Conservation (phyloP, 495 filamentous ascomycete genomes). For the Arthonia radiata region DNA sequence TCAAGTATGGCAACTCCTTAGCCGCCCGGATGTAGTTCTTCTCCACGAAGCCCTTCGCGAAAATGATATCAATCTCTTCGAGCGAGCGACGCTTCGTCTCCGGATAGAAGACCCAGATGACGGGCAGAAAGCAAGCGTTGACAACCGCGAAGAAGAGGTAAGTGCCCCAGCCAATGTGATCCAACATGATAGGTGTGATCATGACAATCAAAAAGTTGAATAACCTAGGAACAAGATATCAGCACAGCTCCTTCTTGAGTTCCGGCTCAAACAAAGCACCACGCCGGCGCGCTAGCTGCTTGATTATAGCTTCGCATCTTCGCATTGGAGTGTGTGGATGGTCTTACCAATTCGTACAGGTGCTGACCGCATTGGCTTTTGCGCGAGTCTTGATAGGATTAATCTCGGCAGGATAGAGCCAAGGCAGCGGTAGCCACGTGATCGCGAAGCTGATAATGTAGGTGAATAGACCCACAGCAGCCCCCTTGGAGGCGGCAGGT, state of each 20-base stretch:
- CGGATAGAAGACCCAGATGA: constrained; percentile 58
- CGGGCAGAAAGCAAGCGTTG: constrained; percentile 45
- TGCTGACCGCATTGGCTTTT: constrained; percentile 52
- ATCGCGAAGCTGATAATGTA: constrained; percentile 60
- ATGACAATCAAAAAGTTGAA: constrained; percentile 58
- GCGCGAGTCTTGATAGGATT: constrained; percentile 51
- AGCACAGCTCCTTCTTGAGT: no score
- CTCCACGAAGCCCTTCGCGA: constrained; percentile 52
- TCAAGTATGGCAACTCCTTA: constrained; percentile 40
- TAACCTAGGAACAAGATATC: no score
- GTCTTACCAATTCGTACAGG: constrained; percentile 47
- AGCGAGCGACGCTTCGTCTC: constrained; percentile 45
- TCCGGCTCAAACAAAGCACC: no score
- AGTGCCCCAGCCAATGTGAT: constrained; percentile 43
- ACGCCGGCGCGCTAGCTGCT: no score
- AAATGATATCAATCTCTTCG: constrained; percentile 63
- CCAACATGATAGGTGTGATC: constrained; percentile 53
- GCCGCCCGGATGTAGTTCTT: constrained; percentile 48
- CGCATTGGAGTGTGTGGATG: no score
- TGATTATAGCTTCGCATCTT: no score
- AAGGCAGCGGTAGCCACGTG: constrained; percentile 46
- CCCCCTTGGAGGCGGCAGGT: constrained; percentile 31
- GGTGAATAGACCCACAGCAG: constrained; percentile 52
- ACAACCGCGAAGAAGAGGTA: constrained; percentile 56
- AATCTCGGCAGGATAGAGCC: constrained; percentile 45